Conservation (phyloP, 106 monocot genomes). For the Dendrobium huoshanense region DNA sequence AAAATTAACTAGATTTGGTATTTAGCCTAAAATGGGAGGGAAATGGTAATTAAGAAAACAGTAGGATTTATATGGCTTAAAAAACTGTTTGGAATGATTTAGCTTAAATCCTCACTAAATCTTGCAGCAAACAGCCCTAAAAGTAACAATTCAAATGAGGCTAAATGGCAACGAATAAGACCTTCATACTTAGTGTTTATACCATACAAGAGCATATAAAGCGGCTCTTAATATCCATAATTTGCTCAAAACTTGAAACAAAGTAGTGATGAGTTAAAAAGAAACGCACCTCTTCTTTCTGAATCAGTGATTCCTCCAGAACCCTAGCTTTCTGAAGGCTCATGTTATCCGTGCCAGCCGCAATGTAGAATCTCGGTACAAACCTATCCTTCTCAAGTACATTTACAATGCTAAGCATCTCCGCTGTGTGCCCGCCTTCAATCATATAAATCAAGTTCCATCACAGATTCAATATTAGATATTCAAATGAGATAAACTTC, state of each 20-base stretch:
- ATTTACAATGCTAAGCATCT: slow-evolving; percentile 76
- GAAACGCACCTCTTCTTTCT: slow-evolving; percentile 22
- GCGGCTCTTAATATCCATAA: too few species aligned
- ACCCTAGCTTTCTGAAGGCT: slow-evolving; percentile 79
- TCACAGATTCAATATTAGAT: not conserved
- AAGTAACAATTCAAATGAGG: too few species aligned
- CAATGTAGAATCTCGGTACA: slow-evolving; percentile 63
- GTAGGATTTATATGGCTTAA: not conserved
- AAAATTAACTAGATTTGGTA: too few species aligned
- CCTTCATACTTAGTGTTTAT: too few species aligned
- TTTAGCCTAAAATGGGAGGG: too few species aligned
- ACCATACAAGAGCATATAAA: too few species aligned
- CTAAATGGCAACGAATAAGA: too few species aligned
- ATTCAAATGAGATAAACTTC: not conserved
- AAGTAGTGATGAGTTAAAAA: not conserved
- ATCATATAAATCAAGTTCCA: not conserved
- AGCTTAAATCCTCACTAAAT: too few species aligned
- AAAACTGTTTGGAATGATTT: too few species aligned
- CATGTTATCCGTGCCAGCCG: slow-evolving; percentile 78
- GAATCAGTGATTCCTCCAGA: slow-evolving; percentile 57
- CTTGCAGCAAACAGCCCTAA: too few species aligned
- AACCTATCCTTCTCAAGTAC: slow-evolving; percentile 65
- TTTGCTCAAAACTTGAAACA: not conserved
- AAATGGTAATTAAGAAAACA: too few species aligned
- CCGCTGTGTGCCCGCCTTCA: slow-evolving; percentile 91